Evolutionary conservation across 2,329 filamentous ascomycete species (phyloP), one percentile per base, ranked within the genome.

Genomic region (Colletotrichum sp.): DNA sequence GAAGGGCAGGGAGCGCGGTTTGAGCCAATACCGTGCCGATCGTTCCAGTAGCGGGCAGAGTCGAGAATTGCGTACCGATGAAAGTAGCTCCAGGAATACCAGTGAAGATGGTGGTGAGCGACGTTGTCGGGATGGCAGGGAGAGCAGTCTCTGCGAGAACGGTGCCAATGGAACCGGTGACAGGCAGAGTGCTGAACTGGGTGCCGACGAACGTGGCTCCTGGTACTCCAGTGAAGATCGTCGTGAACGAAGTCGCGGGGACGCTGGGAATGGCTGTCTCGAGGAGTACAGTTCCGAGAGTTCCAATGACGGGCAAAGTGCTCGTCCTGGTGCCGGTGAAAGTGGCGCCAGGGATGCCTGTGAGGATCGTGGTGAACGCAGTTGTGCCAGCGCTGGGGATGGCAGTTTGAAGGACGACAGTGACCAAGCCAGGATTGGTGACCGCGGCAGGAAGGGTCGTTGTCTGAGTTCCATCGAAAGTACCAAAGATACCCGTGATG

Each of bases 341-440:
- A 5, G 55, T 69, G 36, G 34, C 30, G 12, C 57, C 71, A 16
- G 60, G 26, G 15, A 74, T 18, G 8, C 71, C 71, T 12, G 71
- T 70, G n/a, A 64, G 13, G 10, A 74, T 13, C 2, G 71, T 74
- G 18, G 71, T 74, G 24, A 38, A 64, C 18, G 32, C 18, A 38
- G 61, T 63, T 15, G 55, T 32, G 21, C 68, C 52, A 7, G 55
- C 18, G 21, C 60, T 75, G 5, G 72, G 30, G 8, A 75, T 66
- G 5, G 68, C 68, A 28, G 72, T 75, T 6, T 75, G 68, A 4
- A 75, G 36, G 5, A 75, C 34, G 16, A 75, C 72, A 10, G 72
- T 75, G 10, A 72, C 55, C 16, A 72, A 18, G 8, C 36, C 68
- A 18, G 72, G 72, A 9, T 65, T 71, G 36, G 21, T 72, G 28